Percentiles rank a stretch among this genome's conserved stretches.
Evolutionary conservation across 169 alveolate genomes (phyloP).

Genomic region (Plasmodium ovale): DNA sequence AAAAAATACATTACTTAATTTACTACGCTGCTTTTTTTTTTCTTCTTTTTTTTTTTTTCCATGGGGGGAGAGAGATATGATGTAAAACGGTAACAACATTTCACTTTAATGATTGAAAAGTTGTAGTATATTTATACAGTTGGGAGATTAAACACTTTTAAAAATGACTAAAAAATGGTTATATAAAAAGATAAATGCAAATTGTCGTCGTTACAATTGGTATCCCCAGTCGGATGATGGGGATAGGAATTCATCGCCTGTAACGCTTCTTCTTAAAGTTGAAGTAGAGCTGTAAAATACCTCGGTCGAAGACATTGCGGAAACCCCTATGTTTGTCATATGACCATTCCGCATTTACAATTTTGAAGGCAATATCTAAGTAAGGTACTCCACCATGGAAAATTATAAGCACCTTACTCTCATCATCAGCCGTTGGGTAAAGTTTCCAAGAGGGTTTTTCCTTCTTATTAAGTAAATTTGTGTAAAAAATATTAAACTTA

Average conservation of each 20-base stretch:
- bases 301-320: conserved; percentile 91
- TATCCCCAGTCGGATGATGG: too few species aligned
- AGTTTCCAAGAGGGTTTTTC: conserved; percentile 95
- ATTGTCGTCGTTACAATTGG: too few species aligned
- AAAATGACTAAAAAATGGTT: too few species aligned
- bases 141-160: too few species aligned
- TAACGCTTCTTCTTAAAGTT: conserved; percentile 93
- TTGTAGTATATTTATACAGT: too few species aligned
- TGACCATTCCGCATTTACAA: conserved; percentile 97
- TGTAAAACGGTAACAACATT: too few species aligned
- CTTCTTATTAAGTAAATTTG: conserved; percentile 93
- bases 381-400: conserved; percentile 99
- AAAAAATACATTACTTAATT: too few species aligned
- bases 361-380: conserved; percentile 96
- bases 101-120: too few species aligned
- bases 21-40: background rate
- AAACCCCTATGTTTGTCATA: conserved; percentile 93
- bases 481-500: conserved; percentile 97
- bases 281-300: conserved; percentile 93
- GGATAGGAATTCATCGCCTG: conserved; percentile 93
- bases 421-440: conserved; percentile 90
- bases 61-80: too few species aligned
- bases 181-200: too few species aligned
- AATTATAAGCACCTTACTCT: conserved; percentile 90
- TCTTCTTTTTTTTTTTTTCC: background rate